These are phyloP conservation scores for Entonaema liquescens DNA, from an alignment of 495 filamentous ascomycete species.

Conservation along the genomic window DNA sequence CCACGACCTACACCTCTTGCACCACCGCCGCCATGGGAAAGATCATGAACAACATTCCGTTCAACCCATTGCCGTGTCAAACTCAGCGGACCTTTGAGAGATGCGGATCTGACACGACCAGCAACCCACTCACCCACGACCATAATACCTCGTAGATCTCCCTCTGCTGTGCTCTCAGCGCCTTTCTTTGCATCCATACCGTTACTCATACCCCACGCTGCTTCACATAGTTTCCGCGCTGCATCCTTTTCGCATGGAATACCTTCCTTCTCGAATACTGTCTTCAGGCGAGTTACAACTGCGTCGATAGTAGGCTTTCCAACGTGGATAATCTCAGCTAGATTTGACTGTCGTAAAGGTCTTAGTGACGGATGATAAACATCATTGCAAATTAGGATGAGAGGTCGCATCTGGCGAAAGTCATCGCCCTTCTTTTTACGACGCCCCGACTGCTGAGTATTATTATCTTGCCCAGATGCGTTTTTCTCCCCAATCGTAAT, in stretches of 20 bases:
- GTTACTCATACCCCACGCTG: slow-evolving; percentile 84
- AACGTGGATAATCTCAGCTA: slow-evolving; percentile 92
- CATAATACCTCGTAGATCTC: slow-evolving; percentile 90
- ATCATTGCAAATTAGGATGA: slow-evolving; percentile 97
- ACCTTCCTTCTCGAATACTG: slow-evolving; percentile 85
- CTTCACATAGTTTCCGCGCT: slow-evolving; percentile 88
- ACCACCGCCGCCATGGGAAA: slow-evolving; percentile 77
- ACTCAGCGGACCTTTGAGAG: slow-evolving; percentile 44
- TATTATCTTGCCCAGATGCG: slow-evolving; percentile 53
- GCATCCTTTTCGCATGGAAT: slow-evolving; percentile 87
- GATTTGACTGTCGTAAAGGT: slow-evolving; percentile 77
- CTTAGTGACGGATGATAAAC: slow-evolving; percentile 92
- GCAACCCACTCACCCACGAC: slow-evolving; percentile 97
- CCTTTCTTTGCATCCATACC: slow-evolving; percentile 65
- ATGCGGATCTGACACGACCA: slow-evolving; percentile 71
- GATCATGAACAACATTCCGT: slow-evolving; percentile 72
- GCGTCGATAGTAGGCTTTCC: slow-evolving; percentile 87
- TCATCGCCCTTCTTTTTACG: slow-evolving; percentile 77
- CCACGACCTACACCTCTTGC: slow-evolving; percentile 81
- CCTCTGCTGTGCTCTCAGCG: slow-evolving; percentile 73
- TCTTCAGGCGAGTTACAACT: slow-evolving; percentile 81
- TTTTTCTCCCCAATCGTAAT: slow-evolving; percentile 88
- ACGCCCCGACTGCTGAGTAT: slow-evolving; percentile 40
- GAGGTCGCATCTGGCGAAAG: slow-evolving; percentile 84
- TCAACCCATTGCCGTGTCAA: slow-evolving; percentile 88